phyloP scores from a whole-genome alignment of 805 yeast genomes.

The Isabelozyma heimii region DNA sequence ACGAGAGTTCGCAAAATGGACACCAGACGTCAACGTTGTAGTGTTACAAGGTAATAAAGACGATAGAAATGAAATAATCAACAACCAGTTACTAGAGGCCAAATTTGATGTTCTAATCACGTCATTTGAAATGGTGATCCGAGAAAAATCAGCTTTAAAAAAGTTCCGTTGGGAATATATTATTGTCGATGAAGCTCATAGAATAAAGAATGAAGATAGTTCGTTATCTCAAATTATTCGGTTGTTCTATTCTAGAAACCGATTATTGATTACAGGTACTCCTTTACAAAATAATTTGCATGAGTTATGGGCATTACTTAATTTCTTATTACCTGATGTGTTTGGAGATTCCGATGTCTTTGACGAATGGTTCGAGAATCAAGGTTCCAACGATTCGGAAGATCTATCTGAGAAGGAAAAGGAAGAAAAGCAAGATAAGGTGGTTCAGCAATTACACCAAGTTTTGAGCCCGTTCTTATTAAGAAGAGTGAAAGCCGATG shows the following conservation, averaged over 20 bases:
- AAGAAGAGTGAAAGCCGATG: conserved; percentile 89
- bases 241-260: conserved; percentile 77
- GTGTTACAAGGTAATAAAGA: conserved; percentile 91
- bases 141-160: conserved; percentile 78
- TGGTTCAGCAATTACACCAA: conserved; percentile 84
- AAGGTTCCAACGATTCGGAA: conserved; percentile 33
- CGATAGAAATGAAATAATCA: conserved; percentile 61
- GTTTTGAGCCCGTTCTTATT: conserved; percentile 84
- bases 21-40: conserved; percentile 85
- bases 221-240: conserved; percentile 90
- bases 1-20: conserved; percentile 92
- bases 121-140: conserved; percentile 88
- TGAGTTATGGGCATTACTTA: conserved; percentile 93
- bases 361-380: conserved; percentile 85
- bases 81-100: conserved; percentile 58
- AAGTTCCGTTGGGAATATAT: conserved; percentile 92
- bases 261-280: conserved; percentile 91
- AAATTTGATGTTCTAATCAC: conserved; percentile 89
- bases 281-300: conserved; percentile 94
- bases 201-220: conserved; percentile 93
- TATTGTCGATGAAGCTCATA: conserved; percentile 93
- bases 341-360: conserved; percentile 88
- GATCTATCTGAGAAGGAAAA: conserved; percentile 28
- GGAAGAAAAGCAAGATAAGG: conserved; percentile 59
- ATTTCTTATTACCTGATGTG: conserved; percentile 89